Evolutionary conservation across 1,284 basidiomycete species (phyloP).

Genomic region (Filobasidium uniguttulatum): DNA sequence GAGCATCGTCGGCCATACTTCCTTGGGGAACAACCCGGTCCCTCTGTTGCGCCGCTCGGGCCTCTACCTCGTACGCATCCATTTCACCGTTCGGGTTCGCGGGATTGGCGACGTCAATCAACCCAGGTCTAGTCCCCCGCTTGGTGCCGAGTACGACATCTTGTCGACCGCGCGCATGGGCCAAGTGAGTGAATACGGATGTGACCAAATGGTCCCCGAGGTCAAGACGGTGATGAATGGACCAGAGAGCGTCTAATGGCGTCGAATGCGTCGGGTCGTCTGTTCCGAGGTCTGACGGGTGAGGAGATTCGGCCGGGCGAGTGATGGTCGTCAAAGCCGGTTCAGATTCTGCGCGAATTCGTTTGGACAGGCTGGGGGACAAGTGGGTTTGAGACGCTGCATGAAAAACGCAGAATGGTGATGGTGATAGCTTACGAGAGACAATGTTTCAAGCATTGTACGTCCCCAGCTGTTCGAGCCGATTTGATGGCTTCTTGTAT

Average conservation of each 20-base stretch:
- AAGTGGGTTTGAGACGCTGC: slow-evolving; percentile 16
- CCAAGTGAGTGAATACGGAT: slow-evolving; percentile 26
- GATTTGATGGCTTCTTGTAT: slow-evolving; percentile 32
- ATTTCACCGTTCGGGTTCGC: background rate
- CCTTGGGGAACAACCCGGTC: slow-evolving; percentile 13
- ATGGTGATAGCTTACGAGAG: slow-evolving; percentile 23
- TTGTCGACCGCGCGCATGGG: slow-evolving; percentile 19
- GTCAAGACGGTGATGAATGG: slow-evolving; percentile 28
- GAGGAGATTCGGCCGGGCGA: slow-evolving; percentile 6
- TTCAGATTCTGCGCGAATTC: slow-evolving; percentile 8
- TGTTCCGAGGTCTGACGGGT: slow-evolving; percentile 8
- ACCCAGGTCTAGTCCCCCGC: background rate
- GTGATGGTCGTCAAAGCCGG: slow-evolving; percentile 10
- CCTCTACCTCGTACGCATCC: background rate
- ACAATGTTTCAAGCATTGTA: slow-evolving; percentile 28
- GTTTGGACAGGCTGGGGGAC: slow-evolving; percentile 13
- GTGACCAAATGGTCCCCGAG: slow-evolving; percentile 22
- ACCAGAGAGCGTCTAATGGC: slow-evolving; percentile 33
- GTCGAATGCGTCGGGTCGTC: slow-evolving; percentile 16
- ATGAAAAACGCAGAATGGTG: too few species aligned
- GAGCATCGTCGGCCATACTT: slow-evolving; percentile 1
- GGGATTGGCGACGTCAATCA: too few species aligned
- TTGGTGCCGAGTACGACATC: slow-evolving; percentile 5
- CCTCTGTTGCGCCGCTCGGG: slow-evolving; percentile 6
- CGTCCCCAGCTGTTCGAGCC: slow-evolving; percentile 29